phyloP scores from a whole-genome alignment of 2,329 filamentous ascomycete genomes.

The Colletotrichum spinosum region DNA sequence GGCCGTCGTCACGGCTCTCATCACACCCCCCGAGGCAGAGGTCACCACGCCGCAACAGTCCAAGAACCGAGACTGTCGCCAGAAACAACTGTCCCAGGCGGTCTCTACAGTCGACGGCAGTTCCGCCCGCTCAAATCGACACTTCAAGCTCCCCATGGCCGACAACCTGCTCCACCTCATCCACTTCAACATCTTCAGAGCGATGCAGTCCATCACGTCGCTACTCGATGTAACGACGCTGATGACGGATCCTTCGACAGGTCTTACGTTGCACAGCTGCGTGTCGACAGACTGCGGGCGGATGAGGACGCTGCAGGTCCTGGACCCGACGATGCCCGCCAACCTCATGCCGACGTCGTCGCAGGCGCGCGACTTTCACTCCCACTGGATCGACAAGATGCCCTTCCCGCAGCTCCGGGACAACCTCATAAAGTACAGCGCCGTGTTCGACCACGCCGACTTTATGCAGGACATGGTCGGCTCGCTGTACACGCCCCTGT shows the following conservation, averaged over 20 bases:
- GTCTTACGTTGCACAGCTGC: no score
- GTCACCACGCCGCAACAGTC: no score
- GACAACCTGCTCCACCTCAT: slow-evolving; percentile 31
- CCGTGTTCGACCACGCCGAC: slow-evolving; percentile 39
- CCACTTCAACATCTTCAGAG: slow-evolving; percentile 31
- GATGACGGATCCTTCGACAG: neutral
- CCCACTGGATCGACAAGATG: slow-evolving; percentile 52
- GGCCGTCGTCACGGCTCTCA: neutral
- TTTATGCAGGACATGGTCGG: slow-evolving; percentile 26
- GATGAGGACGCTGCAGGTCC: no score
- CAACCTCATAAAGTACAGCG: slow-evolving; percentile 43
- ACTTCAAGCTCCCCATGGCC: slow-evolving; percentile 14
- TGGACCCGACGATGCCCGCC: neutral
- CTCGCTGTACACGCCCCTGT: neutral
- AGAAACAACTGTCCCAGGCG: neutral
- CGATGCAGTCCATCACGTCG: slow-evolving; percentile 18
- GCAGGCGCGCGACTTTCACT: slow-evolving; percentile 45
- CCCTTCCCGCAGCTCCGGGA: slow-evolving; percentile 49
- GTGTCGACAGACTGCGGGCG: no score
- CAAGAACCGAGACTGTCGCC: no score
- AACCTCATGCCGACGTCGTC: slow-evolving; percentile 42
- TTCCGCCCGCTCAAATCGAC: neutral
- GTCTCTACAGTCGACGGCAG: neutral
- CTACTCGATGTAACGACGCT: slow-evolving; percentile 17
- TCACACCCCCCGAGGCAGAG: neutral